These are phyloP conservation scores for Ceraceosorus guamensis DNA, from an alignment of 1,284 basidiomycete genomes.

Conservation along the genomic window DNA sequence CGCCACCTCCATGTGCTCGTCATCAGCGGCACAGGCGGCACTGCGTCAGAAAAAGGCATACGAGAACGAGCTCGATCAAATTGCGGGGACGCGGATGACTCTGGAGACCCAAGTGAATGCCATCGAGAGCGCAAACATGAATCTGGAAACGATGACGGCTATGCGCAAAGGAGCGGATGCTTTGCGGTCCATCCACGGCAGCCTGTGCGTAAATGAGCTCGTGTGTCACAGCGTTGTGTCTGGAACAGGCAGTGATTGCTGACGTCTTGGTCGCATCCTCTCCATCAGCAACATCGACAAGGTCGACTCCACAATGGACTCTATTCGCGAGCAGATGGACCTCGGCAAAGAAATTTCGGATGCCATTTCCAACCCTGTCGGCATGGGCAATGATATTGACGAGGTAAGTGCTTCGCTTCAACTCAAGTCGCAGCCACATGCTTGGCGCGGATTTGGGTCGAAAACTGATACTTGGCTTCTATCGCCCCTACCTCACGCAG, in stretches of 20 bases:
- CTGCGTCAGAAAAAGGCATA: slow-evolving; percentile 87
- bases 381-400: slow-evolving; percentile 61
- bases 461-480: background rate
- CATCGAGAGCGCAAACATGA: slow-evolving; percentile 94
- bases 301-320: slow-evolving; percentile 85
- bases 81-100: slow-evolving; percentile 81
- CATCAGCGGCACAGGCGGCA: slow-evolving; percentile 56
- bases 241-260: background rate
- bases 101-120: slow-evolving; percentile 95
- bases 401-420: slow-evolving; percentile 56
- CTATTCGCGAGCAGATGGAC: slow-evolving; percentile 85
- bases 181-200: slow-evolving; percentile 83
- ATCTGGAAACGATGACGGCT: slow-evolving; percentile 92
- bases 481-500: slow-evolving; percentile 50
- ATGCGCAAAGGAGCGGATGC: slow-evolving; percentile 95
- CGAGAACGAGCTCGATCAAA: slow-evolving; percentile 78
- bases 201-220: slow-evolving; percentile 51
- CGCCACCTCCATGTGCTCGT: background rate
- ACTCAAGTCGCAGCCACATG: slow-evolving; percentile 1
- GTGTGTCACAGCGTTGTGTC: background rate
- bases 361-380: slow-evolving; percentile 75
- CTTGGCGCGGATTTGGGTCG: background rate
- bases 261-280: background rate
- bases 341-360: slow-evolving; percentile 91
- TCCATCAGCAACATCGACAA: slow-evolving; percentile 62